These are phyloP conservation scores for Ottelia alismoides DNA, from an alignment of 106 monocot genomes.

Conservation along the genomic window DNA sequence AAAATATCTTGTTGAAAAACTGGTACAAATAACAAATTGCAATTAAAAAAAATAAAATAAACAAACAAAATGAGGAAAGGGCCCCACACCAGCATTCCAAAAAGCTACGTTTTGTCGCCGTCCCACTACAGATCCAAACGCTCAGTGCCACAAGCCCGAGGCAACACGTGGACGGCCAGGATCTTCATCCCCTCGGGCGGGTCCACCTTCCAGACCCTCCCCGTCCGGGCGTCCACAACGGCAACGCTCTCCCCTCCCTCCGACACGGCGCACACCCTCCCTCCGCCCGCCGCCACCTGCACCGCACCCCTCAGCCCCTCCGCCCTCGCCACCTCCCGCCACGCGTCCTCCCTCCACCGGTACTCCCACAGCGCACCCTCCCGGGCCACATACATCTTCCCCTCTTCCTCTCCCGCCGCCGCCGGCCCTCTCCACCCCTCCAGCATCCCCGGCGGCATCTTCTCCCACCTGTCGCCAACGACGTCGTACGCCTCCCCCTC, in stretches of 20 bases:
- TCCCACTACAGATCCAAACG: too few species aligned
- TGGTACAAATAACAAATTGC: too few species aligned
- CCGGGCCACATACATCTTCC: background rate
- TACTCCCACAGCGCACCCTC: constrained; percentile 36
- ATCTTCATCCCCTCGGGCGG: constrained; percentile 37
- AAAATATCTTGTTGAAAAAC: too few species aligned
- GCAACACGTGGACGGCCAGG: constrained; percentile 43
- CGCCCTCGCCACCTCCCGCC: constrained; percentile 22
- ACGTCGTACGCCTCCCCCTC: constrained; percentile 53
- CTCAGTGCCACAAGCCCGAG: too few species aligned
- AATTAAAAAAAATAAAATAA: too few species aligned
- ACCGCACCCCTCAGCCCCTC: constrained; percentile 29
- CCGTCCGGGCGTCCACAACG: constrained; percentile 27
- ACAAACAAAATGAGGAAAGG: too few species aligned
- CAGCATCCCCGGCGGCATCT: constrained; percentile 59
- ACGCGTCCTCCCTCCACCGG: constrained; percentile 36
- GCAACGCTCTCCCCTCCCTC: constrained; percentile 19
- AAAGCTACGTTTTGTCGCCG: too few species aligned
- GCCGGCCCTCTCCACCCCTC: constrained; percentile 74
- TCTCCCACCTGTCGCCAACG: constrained; percentile 33
- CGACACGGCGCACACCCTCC: constrained; percentile 42
- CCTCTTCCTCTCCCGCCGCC: constrained; percentile 7
- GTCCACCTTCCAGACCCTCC: constrained; percentile 33
- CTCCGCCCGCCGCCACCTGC: constrained; percentile 32
- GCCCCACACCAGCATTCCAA: too few species aligned